Base-by-base conservation (phyloP, 2,329 filamentous ascomycete species). In the Paramyrothecium sp. region DNA sequence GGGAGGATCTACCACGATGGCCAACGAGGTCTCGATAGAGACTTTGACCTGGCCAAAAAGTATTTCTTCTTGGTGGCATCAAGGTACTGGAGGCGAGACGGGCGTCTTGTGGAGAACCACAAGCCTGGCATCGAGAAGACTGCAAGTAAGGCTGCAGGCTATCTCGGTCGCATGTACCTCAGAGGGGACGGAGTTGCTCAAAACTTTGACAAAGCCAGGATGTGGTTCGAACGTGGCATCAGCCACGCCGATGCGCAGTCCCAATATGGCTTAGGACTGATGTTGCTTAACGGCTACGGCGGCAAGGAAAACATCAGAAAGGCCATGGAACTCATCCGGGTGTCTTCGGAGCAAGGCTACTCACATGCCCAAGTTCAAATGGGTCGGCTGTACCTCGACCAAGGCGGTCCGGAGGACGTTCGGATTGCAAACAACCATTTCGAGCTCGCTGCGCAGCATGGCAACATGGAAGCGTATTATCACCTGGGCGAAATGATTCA, bases 1-100 rank as follows among this genome's bases (percentile, higher is more conserved):
- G 93, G 91, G 3, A 87, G 91, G 62, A 84, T 96, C 60, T 90
- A 96, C 70, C 97, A 97, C 67, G 93, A 97, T 57, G 93, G 93
- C 1, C 87, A 91, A 56, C 83, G 90, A 56, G 87, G 86, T 1
- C 78, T 96, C 47, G 87, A 89, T 54, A 83, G 87, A 20, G 90
- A 96, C 66, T 82, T 92, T 50, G 82, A 83, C 26, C 80, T 87
- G 46, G 92, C 93, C 1, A 89, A 89, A 71, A 86, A 85, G 61
- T 94, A 96, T 66, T 97, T 97, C 72, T 82, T 89, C 63, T 82
- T 88, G 56, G 88, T 97, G 5, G 89, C 91, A 0, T 87, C 87
- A 53, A 86, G 89, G 66, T 94, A 93, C 73, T 97, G 93, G 93
- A 85, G 72, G 54, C 83, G 89, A 61, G 89, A 93, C 59, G 91